Evolutionary conservation across 208 protist genomes (phyloP), one percentile per base, ranked within the genome.

Genomic region (Angomonas desouzai): DNA sequence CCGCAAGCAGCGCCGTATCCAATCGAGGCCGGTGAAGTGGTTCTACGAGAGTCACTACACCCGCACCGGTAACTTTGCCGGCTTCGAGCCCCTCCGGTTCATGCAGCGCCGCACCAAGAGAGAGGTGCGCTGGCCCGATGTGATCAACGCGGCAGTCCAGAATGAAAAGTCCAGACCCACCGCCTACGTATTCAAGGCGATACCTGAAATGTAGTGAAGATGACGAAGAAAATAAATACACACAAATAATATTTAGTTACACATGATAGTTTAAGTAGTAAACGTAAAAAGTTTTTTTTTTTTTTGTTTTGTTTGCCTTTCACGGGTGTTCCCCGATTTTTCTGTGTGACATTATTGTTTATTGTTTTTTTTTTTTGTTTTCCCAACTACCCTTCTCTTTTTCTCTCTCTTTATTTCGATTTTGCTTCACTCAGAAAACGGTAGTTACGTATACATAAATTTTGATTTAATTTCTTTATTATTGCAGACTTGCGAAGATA

Each of bases 11-110:
- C 82, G 87, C 28, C 87, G 91, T 49, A 87, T 97, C 49, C 89
- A 94, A 69, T 95, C 89, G 1, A 77, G 88, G 6, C 91, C 91
- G 22, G 89, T 94, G 38, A 97, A 97, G 77, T 97, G 91, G 91
- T 97, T 97, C 69, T 97, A 97, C 76, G 91, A 97, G 58, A 95
- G 89, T 55, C 91, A 97, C 72, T 97, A 97, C 79, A 97, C 87
- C 0, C 84, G 87, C 36, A 94, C 85, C 34, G 91, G 91, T 34
- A 94, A 85, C 76, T 96, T 92, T 74, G 91, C 91, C 9, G 87
- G 84, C 22, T 94, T 96, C 69, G 74, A 93, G 70, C 87, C 91
- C 27, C 78, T 92, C 36, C 87, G 91, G 48, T 90, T 93, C 73
- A 94, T 94, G 91, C 91, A 96, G 70, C 85, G 91, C n/a, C 64